These are phyloP conservation scores for Hypseocharis bilobata DNA, from an alignment of 441 rosid species.

Conservation along the genomic window DNA sequence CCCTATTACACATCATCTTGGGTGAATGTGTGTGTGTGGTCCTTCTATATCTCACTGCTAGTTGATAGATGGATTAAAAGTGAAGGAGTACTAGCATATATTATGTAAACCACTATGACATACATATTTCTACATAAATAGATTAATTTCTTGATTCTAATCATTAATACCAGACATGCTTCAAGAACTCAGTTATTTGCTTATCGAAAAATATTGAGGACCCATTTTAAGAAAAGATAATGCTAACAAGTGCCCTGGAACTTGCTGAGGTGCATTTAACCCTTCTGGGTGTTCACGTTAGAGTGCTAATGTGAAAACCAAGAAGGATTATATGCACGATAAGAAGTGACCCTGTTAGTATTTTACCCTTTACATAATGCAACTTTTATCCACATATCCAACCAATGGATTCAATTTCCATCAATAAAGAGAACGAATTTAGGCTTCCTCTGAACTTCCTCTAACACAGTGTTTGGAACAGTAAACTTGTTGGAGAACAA, in stretches of 20 bases:
- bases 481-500: too few species aligned
- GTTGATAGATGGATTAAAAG: background rate
- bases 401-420: too few species aligned
- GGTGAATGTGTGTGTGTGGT: background rate
- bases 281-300: background rate
- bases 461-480: too few species aligned
- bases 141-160: background rate
- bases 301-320: too few species aligned
- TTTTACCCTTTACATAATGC: too few species aligned
- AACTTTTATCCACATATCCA: too few species aligned
- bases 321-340: too few species aligned
- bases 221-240: background rate
- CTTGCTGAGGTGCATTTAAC: background rate
- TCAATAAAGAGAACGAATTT: too few species aligned
- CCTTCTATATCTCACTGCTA: background rate
- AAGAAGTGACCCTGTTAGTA: too few species aligned
- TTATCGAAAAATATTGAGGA: background rate
- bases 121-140: background rate
- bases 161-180: background rate
- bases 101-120: background rate
- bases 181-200: background rate
- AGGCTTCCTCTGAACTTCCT: too few species aligned
- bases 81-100: background rate
- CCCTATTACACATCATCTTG: background rate
- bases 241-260: background rate